Conservation (phyloP, 441 rosid species). For the Erysimum cheiri region DNA sequence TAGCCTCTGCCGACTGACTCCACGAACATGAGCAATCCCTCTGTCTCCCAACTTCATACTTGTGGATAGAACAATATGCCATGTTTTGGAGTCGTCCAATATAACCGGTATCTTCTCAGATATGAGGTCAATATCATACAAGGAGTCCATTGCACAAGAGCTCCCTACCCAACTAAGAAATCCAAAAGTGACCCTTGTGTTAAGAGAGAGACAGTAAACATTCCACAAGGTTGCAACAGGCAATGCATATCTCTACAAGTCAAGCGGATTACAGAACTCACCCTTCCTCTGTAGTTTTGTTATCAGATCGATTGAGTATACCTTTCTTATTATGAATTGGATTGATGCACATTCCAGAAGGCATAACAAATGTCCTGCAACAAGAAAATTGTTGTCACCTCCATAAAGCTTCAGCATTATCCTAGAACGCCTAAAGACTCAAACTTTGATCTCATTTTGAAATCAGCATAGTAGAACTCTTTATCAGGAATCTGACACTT, state of each 20-base stretch:
- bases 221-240: background rate
- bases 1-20: slow-evolving; percentile 64
- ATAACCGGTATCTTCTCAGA: slow-evolving; percentile 91
- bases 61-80: slow-evolving; percentile 76
- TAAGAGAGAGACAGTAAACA: background rate
- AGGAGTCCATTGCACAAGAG: slow-evolving; percentile 85
- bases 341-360: slow-evolving; percentile 90
- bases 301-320: slow-evolving; percentile 66
- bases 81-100: slow-evolving; percentile 76
- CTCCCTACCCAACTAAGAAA: slow-evolving; percentile 75
- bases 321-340: slow-evolving; percentile 92
- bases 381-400: slow-evolving; percentile 9
- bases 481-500: background rate
- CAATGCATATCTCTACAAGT: background rate
- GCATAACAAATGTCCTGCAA: slow-evolving; percentile 95
- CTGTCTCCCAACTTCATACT: slow-evolving; percentile 89
- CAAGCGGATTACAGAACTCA: slow-evolving; percentile 40
- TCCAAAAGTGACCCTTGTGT: slow-evolving; percentile 25
- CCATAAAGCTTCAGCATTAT: slow-evolving; percentile 7
- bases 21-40: slow-evolving; percentile 86
- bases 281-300: slow-evolving; percentile 75
- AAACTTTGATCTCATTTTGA: background rate
- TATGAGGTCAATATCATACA: slow-evolving; percentile 87
- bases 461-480: background rate
- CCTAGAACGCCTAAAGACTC: background rate